Evolutionary conservation across 2,329 filamentous ascomycete species (phyloP).

Genomic region (Alternaria burnsii): DNA sequence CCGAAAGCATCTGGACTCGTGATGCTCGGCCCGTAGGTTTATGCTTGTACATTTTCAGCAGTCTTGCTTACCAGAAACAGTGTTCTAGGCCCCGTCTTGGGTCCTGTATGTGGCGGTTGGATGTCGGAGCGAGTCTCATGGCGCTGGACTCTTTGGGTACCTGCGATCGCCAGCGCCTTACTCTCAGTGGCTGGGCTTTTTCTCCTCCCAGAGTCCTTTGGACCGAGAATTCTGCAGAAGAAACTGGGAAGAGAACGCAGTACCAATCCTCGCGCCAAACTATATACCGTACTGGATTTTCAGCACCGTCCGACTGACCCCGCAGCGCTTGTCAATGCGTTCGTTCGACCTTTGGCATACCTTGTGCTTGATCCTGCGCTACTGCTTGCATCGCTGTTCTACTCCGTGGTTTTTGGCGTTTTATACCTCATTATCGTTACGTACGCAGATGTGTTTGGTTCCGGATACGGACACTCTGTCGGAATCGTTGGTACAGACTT

Average conservation of each 20-base stretch:
- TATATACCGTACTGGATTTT: conserved; percentile 22
- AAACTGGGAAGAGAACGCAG: background rate
- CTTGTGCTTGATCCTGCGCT: conserved; percentile 19
- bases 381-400: conserved; percentile 15
- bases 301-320: background rate
- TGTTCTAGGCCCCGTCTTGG: conserved; percentile 21
- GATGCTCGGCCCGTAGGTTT: conserved; percentile 17
- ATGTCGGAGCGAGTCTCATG: conserved; percentile 20
- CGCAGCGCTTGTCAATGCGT: conserved; percentile 11
- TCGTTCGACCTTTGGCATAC: conserved; percentile 13
- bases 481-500: conserved; percentile 24
- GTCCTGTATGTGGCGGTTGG: conserved; percentile 25
- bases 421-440: conserved; percentile 25
- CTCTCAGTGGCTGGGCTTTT: conserved; percentile 10
- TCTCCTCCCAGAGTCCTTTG: conserved; percentile 16
- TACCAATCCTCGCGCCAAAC: background rate
- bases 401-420: conserved; percentile 20
- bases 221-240: background rate
- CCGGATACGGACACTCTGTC: conserved; percentile 19
- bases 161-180: conserved; percentile 19
- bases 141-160: conserved; percentile 24
- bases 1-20: conserved; percentile 22
- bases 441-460: conserved; percentile 18
- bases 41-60: background rate
- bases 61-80: background rate